Base-by-base conservation (phyloP, 495 filamentous ascomycete species). In the Pseudevernia furfuracea region DNA sequence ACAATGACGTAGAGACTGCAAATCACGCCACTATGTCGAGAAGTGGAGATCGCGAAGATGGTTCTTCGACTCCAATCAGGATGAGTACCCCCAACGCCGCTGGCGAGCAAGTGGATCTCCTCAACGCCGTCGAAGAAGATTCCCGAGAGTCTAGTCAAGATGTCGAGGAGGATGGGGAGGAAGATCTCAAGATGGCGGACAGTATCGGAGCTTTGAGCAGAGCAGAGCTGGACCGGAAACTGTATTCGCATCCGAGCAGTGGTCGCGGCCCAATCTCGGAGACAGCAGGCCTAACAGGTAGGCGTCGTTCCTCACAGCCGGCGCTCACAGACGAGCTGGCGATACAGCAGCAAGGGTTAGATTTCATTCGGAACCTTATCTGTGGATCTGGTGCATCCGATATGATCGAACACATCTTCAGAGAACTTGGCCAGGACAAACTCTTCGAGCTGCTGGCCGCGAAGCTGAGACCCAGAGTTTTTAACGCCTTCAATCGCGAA, bases 331-430 rank as follows among this genome's bases (percentile, higher is more conserved):
- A 95, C 70, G 91, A 92, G 60, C 80, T 94, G 46, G 85, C 85
- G 4, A 87, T 96, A 21, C 93, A 97, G 72, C 90, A 96, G 66
- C 91, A 97, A 73, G 91, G 85, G 0, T 82, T 97, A 38, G 88
- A 92, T 60, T 85, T 94, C 64, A 82, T 98, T 60, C 82, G 92
- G 56, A 98, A 98, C 73, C 79, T 96, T n/a, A 87, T 96, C 66
- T 87, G 85, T 62, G 87, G 87, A 17, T 72, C 77, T 14, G 84
- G 83, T 34, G 80, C 83, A 12, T 72, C 82, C 11, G 87, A 91
- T 67, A 92, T 96, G 86, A 88, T 96, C 64, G 91, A 96, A 67
- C 82, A 84, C 62, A 73, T 97, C n/a, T 87, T 96, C 72, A 78
- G 75, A 44, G 80, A 84, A 58, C 76, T 96, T n/a, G 90, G 89